phyloP scores from a whole-genome alignment of 805 yeast species.

The Monosporozyma unispora region DNA sequence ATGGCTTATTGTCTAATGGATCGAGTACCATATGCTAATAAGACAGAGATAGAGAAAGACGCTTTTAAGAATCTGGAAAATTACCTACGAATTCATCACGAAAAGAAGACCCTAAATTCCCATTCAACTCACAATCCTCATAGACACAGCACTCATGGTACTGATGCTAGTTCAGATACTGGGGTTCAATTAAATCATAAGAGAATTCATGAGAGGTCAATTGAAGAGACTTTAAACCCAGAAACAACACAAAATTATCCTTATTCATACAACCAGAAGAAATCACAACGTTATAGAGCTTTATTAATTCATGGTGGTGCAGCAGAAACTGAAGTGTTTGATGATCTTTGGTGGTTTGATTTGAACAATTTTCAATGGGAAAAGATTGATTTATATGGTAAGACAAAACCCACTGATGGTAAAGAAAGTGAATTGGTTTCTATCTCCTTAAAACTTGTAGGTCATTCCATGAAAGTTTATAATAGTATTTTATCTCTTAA shows the following conservation, averaged over 20 bases:
- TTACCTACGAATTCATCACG: conserved; percentile 2
- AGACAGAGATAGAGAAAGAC: conserved; percentile 4
- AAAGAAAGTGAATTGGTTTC: conserved; percentile 7
- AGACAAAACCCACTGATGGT: conserved; percentile 5
- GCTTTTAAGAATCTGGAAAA: conserved; percentile 7
- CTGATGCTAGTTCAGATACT: neutral
- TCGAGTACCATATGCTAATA: conserved; percentile 5
- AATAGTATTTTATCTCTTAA: conserved; percentile 18
- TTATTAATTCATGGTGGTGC: conserved; percentile 35
- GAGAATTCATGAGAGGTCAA: neutral
- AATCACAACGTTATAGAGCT: neutral
- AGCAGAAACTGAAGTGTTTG: conserved; percentile 28
- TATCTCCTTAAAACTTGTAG: conserved; percentile 17
- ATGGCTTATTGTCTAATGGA: conserved; percentile 19
- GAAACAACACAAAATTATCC: neutral
- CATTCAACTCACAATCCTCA: neutral
- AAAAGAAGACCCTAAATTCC: neutral
- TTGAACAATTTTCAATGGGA: conserved; percentile 37
- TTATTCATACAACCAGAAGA: neutral
- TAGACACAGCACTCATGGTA: neutral
- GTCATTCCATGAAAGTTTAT: conserved; percentile 20
- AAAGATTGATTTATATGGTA: conserved; percentile 9
- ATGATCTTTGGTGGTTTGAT: conserved; percentile 46
- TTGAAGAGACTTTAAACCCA: neutral
- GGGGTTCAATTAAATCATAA: neutral